phyloP scores from a whole-genome alignment of 2,329 filamentous ascomycete species.

The Neurospora sp. region DNA sequence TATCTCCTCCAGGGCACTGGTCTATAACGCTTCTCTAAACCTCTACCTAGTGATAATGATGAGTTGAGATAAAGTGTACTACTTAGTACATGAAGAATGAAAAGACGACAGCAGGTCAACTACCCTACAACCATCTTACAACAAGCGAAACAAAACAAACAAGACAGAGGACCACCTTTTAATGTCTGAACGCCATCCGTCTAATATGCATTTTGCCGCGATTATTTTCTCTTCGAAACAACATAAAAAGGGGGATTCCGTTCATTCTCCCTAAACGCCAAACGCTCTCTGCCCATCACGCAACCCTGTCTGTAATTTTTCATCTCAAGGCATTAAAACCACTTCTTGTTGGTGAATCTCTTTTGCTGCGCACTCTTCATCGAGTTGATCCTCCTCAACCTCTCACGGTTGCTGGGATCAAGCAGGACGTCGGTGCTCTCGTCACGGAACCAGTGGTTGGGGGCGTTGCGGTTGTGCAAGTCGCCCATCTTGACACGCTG shows the following conservation, averaged over 20 bases:
- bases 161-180: neutral
- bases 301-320: neutral
- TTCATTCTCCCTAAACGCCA: neutral
- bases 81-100: neutral
- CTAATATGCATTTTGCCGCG: neutral
- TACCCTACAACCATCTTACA: neutral
- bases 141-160: neutral
- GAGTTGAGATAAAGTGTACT: neutral
- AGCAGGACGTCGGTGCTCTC: conserved; percentile 41
- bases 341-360: conserved; percentile 12
- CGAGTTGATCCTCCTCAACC: conserved; percentile 41
- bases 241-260: neutral
- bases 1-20: neutral
- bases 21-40: neutral
- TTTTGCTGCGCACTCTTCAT: conserved; percentile 27
- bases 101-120: neutral
- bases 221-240: neutral
- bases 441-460: conserved; percentile 33
- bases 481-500: conserved; percentile 72
- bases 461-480: conserved; percentile 17
- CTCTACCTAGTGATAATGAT: neutral
- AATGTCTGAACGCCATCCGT: neutral
- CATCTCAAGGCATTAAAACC: conserved; percentile 4
- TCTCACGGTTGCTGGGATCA: conserved; percentile 45
- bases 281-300: neutral